Base-by-base conservation (phyloP, 345 rosid genomes). In the Clarkia xantiana region DNA sequence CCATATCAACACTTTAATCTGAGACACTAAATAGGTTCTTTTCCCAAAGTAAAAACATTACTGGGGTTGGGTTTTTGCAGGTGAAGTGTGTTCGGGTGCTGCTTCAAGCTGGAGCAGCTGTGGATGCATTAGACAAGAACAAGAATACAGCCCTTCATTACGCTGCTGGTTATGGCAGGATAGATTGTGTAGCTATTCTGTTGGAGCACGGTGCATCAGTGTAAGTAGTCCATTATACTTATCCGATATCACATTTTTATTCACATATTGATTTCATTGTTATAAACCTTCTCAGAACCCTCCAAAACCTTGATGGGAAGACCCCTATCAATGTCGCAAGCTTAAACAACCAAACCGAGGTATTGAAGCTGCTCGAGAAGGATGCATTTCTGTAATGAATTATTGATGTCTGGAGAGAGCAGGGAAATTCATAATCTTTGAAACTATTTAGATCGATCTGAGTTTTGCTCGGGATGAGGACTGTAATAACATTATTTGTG, bases 121-220 rank as follows among this genome's bases (percentile, higher is more conserved):
- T 91, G 53, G 88, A 91, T 58, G 94, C 98, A 1, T 66, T 91
- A 59, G 98, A 91, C 71, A 91, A 84, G 71, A 91, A 91, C 68
- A 91, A 91, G 75, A 91, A 91, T 70, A 86, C 98, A 1, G 89
- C 98, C 2, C 85, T 91, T 50, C 98, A 91, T 61, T 91, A 91
- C 44, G 89, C 98, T 22, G 96, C 98, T 46, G 98, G 98, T 51
- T 91, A 91, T 54, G 98, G 98, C 52, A 83, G 89, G 64, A 86
- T 83, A 72, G 98, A 83, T 20, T 90, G 98, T 56, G 98, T 90
- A 1, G 71, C 84, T 59, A 89, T 90, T 57, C 74, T 91, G 16
- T 72, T 91, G 44, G 85, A 81, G 58, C 80, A 84, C 20, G 98
- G 94, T 2, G 98, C 98, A 18, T 93, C 98, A 18, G 98, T 91